A percentile compares a stretch with the other conserved stretches of the same genome.
Evolutionary conservation across 805 yeast genomes (phyloP).

Genomic region (Saccharomycopsis capsularis): DNA sequence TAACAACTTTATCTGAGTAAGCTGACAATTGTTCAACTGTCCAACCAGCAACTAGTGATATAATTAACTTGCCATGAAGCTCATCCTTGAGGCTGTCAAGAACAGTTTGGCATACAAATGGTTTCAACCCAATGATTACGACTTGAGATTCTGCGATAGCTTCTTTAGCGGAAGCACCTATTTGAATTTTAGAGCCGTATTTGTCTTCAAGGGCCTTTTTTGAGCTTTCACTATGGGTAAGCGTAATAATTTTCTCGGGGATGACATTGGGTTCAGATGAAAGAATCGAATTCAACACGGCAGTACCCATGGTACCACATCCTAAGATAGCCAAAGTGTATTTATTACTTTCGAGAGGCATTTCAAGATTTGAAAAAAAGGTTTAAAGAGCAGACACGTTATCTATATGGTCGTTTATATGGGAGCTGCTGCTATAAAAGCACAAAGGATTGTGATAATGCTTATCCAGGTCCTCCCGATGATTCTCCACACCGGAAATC

Average conservation of each 20-base stretch:
- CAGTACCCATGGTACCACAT: conserved; percentile 94
- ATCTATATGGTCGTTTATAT: too few relatives aligned
- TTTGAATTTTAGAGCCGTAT: conserved; percentile 46
- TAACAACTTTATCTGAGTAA: conserved; percentile 54
- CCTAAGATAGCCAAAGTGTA: conserved; percentile 77
- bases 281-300: conserved; percentile 75
- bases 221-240: conserved; percentile 54
- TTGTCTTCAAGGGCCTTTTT: conserved; percentile 41
- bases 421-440: too few relatives aligned
- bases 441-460: too few relatives aligned
- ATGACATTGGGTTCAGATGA: conserved; percentile 37
- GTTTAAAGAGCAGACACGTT: too few relatives aligned
- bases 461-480: too few relatives aligned
- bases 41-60: conserved; percentile 90
- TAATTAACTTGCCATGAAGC: conserved; percentile 50
- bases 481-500: too few relatives aligned
- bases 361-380: too few relatives aligned
- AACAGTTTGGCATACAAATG: conserved; percentile 63
- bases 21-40: conserved; percentile 60
- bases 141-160: conserved; percentile 64
- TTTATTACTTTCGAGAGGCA: conserved; percentile 18
- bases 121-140: conserved; percentile 81
- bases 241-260: conserved; percentile 72
- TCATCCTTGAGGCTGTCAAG: conserved; percentile 42
- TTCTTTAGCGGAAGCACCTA: conserved; percentile 39